A percentile compares a stretch with the other conserved stretches of the same genome.
phyloP scores from a whole-genome alignment of 192 early-diverging fungal species.

The Coemansia sp. region DNA sequence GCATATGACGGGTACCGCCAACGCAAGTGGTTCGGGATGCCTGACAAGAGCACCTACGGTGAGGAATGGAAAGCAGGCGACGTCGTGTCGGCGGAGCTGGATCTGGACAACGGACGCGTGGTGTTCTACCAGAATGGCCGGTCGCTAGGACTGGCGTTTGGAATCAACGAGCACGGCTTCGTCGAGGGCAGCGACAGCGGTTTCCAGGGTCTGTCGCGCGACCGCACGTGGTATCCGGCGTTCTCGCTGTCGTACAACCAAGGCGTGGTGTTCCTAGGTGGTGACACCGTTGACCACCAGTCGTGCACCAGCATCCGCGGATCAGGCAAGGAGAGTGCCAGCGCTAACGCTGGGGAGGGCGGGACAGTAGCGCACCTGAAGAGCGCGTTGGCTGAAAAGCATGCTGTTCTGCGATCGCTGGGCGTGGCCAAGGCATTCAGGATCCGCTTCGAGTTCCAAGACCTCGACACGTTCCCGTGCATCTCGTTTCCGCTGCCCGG shows the following conservation, averaged over 20 bases:
- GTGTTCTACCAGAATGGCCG: slow-evolving; percentile 41
- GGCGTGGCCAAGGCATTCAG: slow-evolving; percentile 26
- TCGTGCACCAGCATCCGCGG: slow-evolving; percentile 3
- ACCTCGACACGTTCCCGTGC: slow-evolving; percentile 38
- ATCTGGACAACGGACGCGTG: slow-evolving; percentile 40
- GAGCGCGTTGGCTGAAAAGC: background rate
- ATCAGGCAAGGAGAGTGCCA: background rate
- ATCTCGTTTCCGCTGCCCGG: slow-evolving; percentile 27
- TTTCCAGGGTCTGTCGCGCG: slow-evolving; percentile 26
- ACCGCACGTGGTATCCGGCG: slow-evolving; percentile 50
- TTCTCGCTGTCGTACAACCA: slow-evolving; percentile 46
- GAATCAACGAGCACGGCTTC: slow-evolving; percentile 17
- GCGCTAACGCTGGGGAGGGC: background rate
- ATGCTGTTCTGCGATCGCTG: slow-evolving; percentile 10
- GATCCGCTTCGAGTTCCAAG: slow-evolving; percentile 41
- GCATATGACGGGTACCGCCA: slow-evolving; percentile 42
- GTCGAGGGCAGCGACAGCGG: slow-evolving; percentile 30
- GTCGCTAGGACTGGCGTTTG: slow-evolving; percentile 48
- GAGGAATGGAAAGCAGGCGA: slow-evolving; percentile 46
- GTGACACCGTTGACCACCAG: slow-evolving; percentile 17
- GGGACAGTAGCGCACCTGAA: background rate
- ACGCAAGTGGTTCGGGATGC: slow-evolving; percentile 44
- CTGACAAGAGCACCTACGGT: slow-evolving; percentile 38
- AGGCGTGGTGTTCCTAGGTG: slow-evolving; percentile 43
- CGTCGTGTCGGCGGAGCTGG: slow-evolving; percentile 37